A percentile compares a stretch with the other conserved stretches of the same genome.
phyloP scores from a whole-genome alignment of 805 yeast species.

The Nakazawaea laoshanensis region DNA sequence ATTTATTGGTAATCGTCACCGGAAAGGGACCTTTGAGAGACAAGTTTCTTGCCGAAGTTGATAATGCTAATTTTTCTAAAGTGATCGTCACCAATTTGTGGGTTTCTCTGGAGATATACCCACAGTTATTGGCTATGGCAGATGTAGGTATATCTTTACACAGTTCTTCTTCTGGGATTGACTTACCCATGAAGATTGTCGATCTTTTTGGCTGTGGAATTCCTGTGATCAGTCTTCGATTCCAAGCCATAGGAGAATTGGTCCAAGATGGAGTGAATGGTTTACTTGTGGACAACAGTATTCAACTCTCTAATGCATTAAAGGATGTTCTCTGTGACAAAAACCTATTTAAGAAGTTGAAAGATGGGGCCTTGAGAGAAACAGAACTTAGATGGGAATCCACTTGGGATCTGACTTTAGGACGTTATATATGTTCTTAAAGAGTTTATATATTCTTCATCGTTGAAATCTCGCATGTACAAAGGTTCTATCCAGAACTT shows the following conservation, averaged over 20 bases:
- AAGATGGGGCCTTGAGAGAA: conserved; percentile 67
- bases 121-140: conserved; percentile 61
- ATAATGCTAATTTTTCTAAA: conserved; percentile 29
- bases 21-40: conserved; percentile 87
- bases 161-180: conserved; percentile 86
- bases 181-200: conserved; percentile 93
- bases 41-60: conserved; percentile 39
- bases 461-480: conserved; percentile 25
- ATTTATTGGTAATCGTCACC: conserved; percentile 70
- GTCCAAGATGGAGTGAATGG: conserved; percentile 71
- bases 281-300: conserved; percentile 34
- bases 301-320: conserved; percentile 37
- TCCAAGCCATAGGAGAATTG: conserved; percentile 72
- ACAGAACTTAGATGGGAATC: conserved; percentile 63
- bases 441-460: conserved; percentile 20
- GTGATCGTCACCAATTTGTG: conserved; percentile 61
- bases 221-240: conserved; percentile 76
- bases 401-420: conserved; percentile 57
- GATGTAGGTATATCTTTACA: conserved; percentile 90
- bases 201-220: conserved; percentile 95
- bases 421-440: conserved; percentile 16
- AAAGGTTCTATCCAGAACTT: conserved; percentile 29
- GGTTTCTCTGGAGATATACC: conserved; percentile 76
- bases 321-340: conserved; percentile 23
- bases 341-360: conserved; percentile 20